phyloP scores from a whole-genome alignment of 2,329 filamentous ascomycete genomes.

The Diaporthe sp. region DNA sequence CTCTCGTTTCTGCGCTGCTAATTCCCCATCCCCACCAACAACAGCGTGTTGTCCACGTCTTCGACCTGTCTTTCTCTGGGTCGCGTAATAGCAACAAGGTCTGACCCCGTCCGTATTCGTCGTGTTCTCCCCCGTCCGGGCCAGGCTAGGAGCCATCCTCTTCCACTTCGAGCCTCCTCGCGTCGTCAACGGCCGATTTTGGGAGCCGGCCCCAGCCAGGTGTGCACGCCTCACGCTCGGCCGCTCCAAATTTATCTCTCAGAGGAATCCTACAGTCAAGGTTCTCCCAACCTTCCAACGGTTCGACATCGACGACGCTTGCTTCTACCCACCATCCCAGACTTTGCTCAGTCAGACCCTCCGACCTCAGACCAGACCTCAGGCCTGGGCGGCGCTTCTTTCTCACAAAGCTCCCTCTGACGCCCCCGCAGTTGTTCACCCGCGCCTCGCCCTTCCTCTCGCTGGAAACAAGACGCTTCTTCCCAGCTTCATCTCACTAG shows the following conservation, averaged over 20 bases:
- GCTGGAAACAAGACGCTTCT: constrained; percentile 11
- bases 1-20: constrained; percentile 13
- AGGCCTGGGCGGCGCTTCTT: background rate
- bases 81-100: constrained; percentile 20
- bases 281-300: constrained; percentile 23
- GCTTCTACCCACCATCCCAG: background rate
- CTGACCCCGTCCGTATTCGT: constrained; percentile 7
- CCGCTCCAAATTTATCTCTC: constrained; percentile 28
- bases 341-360: background rate
- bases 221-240: constrained; percentile 18
- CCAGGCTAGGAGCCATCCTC: background rate
- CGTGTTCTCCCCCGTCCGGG: background rate
- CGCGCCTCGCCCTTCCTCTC: constrained; percentile 10
- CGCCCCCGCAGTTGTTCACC: constrained; percentile 13
- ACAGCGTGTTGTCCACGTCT: background rate
- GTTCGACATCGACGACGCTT: background rate
- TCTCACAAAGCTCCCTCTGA: constrained; percentile 7
- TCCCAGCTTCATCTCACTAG: background rate
- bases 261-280: constrained; percentile 11
- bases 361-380: background rate
- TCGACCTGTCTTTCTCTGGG: background rate
- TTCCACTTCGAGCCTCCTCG: constrained; percentile 13
- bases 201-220: constrained; percentile 10
- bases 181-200: background rate
- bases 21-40: constrained; percentile 21